These are phyloP conservation scores for Phaseolus coccineus DNA, from an alignment of 331 rosid genomes.

Conservation along the genomic window DNA sequence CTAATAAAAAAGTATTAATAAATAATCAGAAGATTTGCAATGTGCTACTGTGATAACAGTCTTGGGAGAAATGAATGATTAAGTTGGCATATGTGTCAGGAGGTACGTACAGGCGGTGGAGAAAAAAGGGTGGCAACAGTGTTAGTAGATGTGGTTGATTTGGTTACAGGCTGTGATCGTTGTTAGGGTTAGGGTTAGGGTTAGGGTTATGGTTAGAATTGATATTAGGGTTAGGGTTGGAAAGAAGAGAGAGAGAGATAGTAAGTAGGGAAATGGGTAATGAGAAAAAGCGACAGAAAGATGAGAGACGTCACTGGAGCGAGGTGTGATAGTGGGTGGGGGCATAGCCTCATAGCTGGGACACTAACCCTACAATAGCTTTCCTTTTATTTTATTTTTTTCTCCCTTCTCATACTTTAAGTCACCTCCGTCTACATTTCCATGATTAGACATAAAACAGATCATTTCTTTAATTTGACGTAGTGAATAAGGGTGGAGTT, in stretches of 20 bases:
- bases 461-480: neutral
- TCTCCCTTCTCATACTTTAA: constrained; percentile 56
- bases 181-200: too few species aligned
- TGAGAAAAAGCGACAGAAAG: constrained; percentile 46
- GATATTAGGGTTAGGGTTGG: constrained; percentile 42
- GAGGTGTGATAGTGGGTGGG: constrained; percentile 23
- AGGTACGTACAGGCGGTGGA: too few species aligned
- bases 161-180: too few species aligned
- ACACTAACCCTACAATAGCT: constrained; percentile 47
- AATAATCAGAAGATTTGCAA: too few species aligned
- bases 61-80: too few species aligned
- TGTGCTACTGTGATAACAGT: too few species aligned
- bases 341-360: constrained; percentile 34
- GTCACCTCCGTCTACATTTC: constrained; percentile 62
- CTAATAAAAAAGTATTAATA: too few species aligned
- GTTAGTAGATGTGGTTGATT: too few species aligned
- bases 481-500: too few species aligned
- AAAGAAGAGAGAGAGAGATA: neutral
- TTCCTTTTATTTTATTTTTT: constrained; percentile 14
- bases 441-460: constrained; percentile 33
- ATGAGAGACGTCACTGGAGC: constrained; percentile 53
- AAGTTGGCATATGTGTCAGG: too few species aligned
- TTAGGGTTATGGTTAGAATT: constrained; percentile 42
- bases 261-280: constrained; percentile 60
- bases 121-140: too few species aligned